These are phyloP conservation scores for Dalbergia cochinchinensis DNA, from an alignment of 306 rosid species.

Conservation along the genomic window DNA sequence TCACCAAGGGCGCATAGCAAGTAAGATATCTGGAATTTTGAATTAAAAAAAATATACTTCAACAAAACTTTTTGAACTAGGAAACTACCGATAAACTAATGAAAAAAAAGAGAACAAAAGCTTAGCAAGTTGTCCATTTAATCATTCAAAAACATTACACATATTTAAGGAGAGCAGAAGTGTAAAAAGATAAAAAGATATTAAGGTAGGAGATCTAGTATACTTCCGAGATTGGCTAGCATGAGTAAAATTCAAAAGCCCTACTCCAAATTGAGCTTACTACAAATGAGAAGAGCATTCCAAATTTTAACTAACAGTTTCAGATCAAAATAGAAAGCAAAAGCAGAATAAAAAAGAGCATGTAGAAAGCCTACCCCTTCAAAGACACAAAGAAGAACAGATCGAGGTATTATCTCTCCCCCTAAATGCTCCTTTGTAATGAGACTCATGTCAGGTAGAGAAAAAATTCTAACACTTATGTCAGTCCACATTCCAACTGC, in stretches of 20 bases:
- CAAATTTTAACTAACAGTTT: not conserved
- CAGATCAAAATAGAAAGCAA: no score
- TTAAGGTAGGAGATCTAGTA: no score
- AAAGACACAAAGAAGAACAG: conserved; percentile 97
- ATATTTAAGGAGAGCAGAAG: no score
- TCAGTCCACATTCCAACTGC: conserved; percentile 99
- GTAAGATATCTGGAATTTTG: conserved; percentile 76
- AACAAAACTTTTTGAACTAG: not conserved
- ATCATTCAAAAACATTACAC: no score
- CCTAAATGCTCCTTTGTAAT: conserved; percentile 91
- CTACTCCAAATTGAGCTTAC: no score
- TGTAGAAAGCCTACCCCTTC: conserved; percentile 85
- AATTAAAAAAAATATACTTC: not conserved
- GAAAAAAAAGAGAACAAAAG: no score
- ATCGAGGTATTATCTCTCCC: conserved; percentile 98
- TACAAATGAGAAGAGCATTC: not conserved
- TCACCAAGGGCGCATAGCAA: conserved; percentile 97
- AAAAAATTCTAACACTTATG: conserved; percentile 86
- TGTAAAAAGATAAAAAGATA: no score
- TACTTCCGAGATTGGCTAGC: no score
- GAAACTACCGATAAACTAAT: not conserved
- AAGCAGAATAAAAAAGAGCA: not conserved
- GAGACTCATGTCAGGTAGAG: conserved; percentile 89
- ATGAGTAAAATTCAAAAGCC: no score
- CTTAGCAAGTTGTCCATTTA: no score